These are phyloP conservation scores for Cryptosporidium tyzzeri DNA, from an alignment of 169 alveolate genomes.

Conservation along the genomic window DNA sequence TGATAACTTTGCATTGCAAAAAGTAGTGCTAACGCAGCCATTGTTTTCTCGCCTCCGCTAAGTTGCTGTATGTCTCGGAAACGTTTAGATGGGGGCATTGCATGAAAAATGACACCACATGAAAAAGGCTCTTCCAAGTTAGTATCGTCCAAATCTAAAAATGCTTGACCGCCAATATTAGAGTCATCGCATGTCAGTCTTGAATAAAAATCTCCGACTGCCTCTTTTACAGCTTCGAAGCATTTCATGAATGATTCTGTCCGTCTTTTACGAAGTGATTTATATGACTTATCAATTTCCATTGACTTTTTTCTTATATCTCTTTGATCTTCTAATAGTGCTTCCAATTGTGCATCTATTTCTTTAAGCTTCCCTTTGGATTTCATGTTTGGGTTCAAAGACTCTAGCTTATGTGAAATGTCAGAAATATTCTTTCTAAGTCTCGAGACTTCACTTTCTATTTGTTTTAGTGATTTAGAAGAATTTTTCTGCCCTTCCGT, in stretches of 20 bases:
- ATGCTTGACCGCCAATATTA: constrained; percentile 84
- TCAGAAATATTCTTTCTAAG: not conserved
- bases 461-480: constrained; percentile 14
- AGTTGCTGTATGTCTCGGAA: constrained; percentile 87
- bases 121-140: constrained; percentile 87
- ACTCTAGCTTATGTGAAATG: constrained; percentile 36
- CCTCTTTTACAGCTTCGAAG: constrained; percentile 83
- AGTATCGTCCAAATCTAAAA: constrained; percentile 83
- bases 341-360: constrained; percentile 78
- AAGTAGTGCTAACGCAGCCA: constrained; percentile 92
- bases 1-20: constrained; percentile 90
- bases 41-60: constrained; percentile 97
- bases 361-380: constrained; percentile 75
- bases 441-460: constrained; percentile 21
- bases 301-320: constrained; percentile 64
- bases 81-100: constrained; percentile 90
- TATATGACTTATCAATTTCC: constrained; percentile 47
- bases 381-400: constrained; percentile 54
- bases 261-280: constrained; percentile 69
- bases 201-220: constrained; percentile 80
- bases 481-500: constrained; percentile 1
- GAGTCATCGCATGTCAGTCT: constrained; percentile 80
- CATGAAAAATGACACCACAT: constrained; percentile 85
- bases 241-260: constrained; percentile 79
- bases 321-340: constrained; percentile 46